A percentile compares a stretch with the other conserved stretches of the same genome.
Evolutionary conservation across 1,139 yeast species (phyloP).

Genomic region (Candida glucosophila): DNA sequence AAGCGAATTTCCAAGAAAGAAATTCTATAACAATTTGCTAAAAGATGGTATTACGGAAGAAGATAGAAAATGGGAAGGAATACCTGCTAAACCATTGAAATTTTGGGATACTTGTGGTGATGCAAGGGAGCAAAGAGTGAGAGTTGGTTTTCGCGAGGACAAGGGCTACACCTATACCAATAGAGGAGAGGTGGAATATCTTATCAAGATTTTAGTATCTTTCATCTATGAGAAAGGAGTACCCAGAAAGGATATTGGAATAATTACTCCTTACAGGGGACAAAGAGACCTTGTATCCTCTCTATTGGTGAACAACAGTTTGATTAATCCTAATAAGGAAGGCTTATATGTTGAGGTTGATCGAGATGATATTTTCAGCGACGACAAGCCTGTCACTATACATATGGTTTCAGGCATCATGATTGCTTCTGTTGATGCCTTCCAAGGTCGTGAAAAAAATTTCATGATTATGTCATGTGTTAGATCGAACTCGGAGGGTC

Average conservation of each 20-base stretch:
- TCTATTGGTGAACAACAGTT: constrained; percentile 36
- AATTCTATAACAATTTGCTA: constrained; percentile 46
- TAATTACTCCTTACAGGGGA: constrained; percentile 67
- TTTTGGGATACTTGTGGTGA: constrained; percentile 44
- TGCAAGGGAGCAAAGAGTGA: constrained; percentile 36
- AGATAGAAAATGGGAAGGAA: constrained; percentile 34
- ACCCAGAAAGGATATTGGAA: constrained; percentile 44
- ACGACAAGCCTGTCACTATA: constrained; percentile 44
- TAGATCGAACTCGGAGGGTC: constrained; percentile 40
- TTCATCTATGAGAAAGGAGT: constrained; percentile 49
- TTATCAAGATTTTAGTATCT: constrained; percentile 37
- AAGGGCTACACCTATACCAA: constrained; percentile 49
- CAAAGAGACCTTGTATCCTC: constrained; percentile 58
- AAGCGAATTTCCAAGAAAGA: constrained; percentile 53
- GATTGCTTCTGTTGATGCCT: constrained; percentile 62
- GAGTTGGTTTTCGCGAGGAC: constrained; percentile 37
- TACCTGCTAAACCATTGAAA: constrained; percentile 37
- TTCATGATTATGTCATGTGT: constrained; percentile 56
- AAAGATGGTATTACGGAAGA: constrained; percentile 52
- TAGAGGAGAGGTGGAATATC: constrained; percentile 39
- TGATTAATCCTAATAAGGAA: constrained; percentile 48
- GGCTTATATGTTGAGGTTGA: constrained; percentile 45
- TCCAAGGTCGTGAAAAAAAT: constrained; percentile 59
- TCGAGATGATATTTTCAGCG: constrained; percentile 45
- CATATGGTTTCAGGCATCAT: constrained; percentile 59